Conservation (phyloP, 2,329 filamentous ascomycete genomes). For the Karstenula rhodostoma region DNA sequence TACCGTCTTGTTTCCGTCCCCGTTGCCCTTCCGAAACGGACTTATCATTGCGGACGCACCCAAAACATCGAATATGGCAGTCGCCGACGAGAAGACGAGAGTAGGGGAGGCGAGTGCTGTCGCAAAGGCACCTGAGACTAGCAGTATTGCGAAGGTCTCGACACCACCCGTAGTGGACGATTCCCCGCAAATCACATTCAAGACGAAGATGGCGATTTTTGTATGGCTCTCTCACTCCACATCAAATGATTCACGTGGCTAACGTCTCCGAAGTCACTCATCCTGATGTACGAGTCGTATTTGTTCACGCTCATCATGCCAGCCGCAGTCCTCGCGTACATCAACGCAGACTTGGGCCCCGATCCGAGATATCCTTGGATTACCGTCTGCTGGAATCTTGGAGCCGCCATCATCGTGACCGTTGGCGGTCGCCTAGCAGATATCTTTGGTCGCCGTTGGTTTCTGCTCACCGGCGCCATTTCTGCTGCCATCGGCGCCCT, state of each 20-base stretch:
- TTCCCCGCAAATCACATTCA: slow-evolving; percentile 20
- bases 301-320: slow-evolving; percentile 50
- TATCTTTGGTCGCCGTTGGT: slow-evolving; percentile 41
- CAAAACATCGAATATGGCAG: not conserved
- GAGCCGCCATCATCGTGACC: slow-evolving; percentile 46
- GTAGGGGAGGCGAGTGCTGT: slow-evolving; percentile 4
- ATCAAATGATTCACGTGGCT: not conserved
- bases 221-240: slow-evolving; percentile 10
- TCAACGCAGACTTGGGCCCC: slow-evolving; percentile 48
- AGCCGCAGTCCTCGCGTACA: slow-evolving; percentile 43
- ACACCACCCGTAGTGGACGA: not conserved
- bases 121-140: slow-evolving; percentile 8
- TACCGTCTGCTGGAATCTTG: slow-evolving; percentile 38
- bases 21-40: not conserved
- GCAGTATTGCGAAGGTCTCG: slow-evolving; percentile 1
- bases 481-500: slow-evolving; percentile 33
- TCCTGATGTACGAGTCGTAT: slow-evolving; percentile 34
- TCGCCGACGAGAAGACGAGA: slow-evolving; percentile 6
- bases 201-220: slow-evolving; percentile 25
- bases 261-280: slow-evolving; percentile 22
- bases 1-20: not conserved
- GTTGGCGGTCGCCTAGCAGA: slow-evolving; percentile 40
- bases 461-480: slow-evolving; percentile 43
- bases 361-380: slow-evolving; percentile 49
- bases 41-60: not conserved